Percentiles rank a stretch among this genome's conserved stretches.
Conservation (phyloP, 2,329 filamentous ascomycete genomes). For the Fusarium chaquense region DNA sequence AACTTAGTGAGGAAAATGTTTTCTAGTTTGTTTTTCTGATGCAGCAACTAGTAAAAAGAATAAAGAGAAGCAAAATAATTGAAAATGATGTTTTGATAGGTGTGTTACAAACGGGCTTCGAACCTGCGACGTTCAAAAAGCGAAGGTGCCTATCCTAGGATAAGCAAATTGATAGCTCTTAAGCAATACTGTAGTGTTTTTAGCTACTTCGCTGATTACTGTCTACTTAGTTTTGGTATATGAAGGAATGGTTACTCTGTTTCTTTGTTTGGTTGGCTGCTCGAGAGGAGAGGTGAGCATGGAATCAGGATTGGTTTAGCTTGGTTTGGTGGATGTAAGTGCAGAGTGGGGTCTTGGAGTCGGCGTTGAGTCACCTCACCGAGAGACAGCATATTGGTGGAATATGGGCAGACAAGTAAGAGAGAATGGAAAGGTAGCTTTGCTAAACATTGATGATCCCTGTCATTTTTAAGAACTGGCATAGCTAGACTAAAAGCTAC, state of each 20-base stretch:
- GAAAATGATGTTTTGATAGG: rapidly evolving
- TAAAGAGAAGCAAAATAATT: not conserved
- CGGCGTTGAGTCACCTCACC: constrained; percentile 25
- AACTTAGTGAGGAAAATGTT: not conserved
- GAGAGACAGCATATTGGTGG: not conserved
- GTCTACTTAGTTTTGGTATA: not conserved
- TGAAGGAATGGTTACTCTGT: not conserved
- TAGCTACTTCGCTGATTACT: constrained; percentile 15
- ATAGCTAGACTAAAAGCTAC: too few relatives aligned
- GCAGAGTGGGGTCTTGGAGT: constrained; percentile 1
- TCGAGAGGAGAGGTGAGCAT: not conserved
- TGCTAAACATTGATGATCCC: too few relatives aligned
- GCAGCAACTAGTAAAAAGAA: too few relatives aligned
- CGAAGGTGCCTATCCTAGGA: constrained; percentile 3
- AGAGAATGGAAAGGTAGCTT: too few relatives aligned
- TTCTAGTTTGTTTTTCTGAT: too few relatives aligned
- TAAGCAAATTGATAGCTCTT: not conserved
- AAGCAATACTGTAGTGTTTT: not conserved
- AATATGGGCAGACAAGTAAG: too few relatives aligned
- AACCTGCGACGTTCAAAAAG: constrained; percentile 4
- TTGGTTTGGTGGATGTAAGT: constrained; percentile 1
- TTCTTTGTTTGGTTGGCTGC: not conserved
- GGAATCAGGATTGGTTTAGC: not conserved
- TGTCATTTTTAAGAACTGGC: too few relatives aligned
- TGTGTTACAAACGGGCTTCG: not conserved